These are phyloP conservation scores for Panaeolus cyanescens DNA, from an alignment of 768 basidiomycete genomes.

Conservation along the genomic window DNA sequence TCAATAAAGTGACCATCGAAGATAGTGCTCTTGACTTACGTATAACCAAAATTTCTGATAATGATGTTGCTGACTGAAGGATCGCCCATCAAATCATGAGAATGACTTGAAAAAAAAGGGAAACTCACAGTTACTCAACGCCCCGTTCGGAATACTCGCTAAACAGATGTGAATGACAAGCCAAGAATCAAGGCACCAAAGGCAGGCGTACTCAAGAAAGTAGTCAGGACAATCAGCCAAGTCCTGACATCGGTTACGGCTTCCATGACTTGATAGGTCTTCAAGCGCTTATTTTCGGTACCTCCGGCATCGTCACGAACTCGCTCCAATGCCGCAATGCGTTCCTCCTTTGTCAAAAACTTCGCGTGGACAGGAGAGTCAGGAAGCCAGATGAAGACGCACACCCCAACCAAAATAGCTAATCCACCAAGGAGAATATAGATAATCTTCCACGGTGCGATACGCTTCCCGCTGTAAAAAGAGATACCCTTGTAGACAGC, in stretches of 20 bases:
- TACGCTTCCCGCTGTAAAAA: constrained; percentile 44
- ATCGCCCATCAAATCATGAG: background rate
- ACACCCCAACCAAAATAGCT: constrained; percentile 57
- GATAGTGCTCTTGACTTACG: constrained; percentile 34
- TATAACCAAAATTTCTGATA: constrained; percentile 65
- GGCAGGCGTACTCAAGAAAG: constrained; percentile 50
- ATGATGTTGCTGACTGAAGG: constrained; percentile 58
- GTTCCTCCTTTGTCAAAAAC: constrained; percentile 58
- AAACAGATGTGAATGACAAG: constrained; percentile 8
- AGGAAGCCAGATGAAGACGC: constrained; percentile 61
- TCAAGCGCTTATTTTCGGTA: constrained; percentile 59
- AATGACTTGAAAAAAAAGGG: background rate
- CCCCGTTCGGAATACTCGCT: constrained; percentile 73
- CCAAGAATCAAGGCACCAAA: background rate
- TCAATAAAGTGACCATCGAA: background rate
- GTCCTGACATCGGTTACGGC: constrained; percentile 59
- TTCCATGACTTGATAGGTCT: constrained; percentile 59
- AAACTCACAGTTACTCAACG: constrained; percentile 57
- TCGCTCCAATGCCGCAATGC: constrained; percentile 63
- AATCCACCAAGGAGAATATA: constrained; percentile 62
- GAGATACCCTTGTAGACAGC: no score
- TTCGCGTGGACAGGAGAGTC: constrained; percentile 65
- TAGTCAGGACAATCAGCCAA: constrained; percentile 63
- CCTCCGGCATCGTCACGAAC: constrained; percentile 70
- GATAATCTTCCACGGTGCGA: constrained; percentile 64